Evolutionary conservation across 2,329 filamentous ascomycete genomes (phyloP).

Genomic region (Hypoxylon sp.): DNA sequence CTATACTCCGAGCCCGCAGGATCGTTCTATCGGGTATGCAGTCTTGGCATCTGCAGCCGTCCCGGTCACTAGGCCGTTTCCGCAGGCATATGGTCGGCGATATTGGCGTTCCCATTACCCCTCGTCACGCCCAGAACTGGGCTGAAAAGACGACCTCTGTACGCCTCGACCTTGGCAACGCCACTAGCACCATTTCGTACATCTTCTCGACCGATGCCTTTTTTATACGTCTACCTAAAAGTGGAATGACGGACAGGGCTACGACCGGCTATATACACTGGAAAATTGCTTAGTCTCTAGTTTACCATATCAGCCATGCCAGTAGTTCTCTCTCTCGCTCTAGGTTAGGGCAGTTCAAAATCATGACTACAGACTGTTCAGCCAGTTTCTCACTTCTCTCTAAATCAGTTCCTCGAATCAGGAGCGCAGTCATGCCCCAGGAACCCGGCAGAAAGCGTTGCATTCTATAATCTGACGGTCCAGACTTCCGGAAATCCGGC

Average conservation of each 20-base stretch:
- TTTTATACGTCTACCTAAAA: slow-evolving; percentile 11
- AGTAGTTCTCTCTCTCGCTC: slow-evolving; percentile 14
- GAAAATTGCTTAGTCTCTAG: slow-evolving; percentile 24
- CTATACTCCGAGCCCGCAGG: slow-evolving; percentile 17
- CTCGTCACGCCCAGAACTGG: slow-evolving; percentile 16
- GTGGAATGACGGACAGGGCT: slow-evolving; percentile 20
- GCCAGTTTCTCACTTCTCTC: slow-evolving; percentile 1
- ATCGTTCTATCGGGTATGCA: slow-evolving; percentile 19
- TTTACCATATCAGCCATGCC: slow-evolving; percentile 14
- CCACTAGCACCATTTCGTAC: slow-evolving; percentile 14
- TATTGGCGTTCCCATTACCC: slow-evolving; percentile 3
- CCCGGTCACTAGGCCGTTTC: slow-evolving; percentile 18
- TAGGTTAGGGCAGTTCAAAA: slow-evolving; percentile 15
- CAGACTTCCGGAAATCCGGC: slow-evolving; percentile 38
- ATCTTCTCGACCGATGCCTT: slow-evolving; percentile 9
- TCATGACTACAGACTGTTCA: slow-evolving; percentile 11
- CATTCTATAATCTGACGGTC: slow-evolving; percentile 38
- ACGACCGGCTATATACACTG: slow-evolving; percentile 34
- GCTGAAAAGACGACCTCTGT: slow-evolving; percentile 27
- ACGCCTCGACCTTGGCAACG: slow-evolving; percentile 37
- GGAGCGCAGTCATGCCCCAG: slow-evolving; percentile 16
- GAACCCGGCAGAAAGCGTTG: slow-evolving; percentile 33
- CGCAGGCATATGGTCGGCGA: slow-evolving; percentile 7
- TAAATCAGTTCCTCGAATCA: slow-evolving; percentile 13
- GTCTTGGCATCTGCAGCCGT: slow-evolving; percentile 31